These are phyloP conservation scores for Ligustrum vulgare DNA, from an alignment of 257 asterid species.

Conservation along the genomic window DNA sequence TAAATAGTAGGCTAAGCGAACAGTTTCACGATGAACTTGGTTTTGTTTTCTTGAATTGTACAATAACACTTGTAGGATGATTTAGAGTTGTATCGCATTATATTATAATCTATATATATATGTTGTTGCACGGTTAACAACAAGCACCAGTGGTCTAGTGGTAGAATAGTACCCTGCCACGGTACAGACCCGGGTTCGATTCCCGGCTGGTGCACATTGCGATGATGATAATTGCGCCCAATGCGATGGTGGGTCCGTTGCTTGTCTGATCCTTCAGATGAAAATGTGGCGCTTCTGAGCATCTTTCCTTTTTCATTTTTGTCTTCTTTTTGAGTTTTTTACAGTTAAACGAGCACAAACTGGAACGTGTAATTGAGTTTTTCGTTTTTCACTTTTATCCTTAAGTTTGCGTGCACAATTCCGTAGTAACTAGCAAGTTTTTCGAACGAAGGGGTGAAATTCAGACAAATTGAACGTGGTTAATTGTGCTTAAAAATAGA, in stretches of 20 bases:
- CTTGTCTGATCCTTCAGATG: conserved; percentile 8
- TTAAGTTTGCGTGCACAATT: too few species aligned
- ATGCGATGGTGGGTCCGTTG: conserved; percentile 27
- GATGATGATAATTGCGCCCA: conserved; percentile 14
- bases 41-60: too few species aligned
- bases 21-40: too few species aligned
- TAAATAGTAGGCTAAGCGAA: neutral
- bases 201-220: conserved; percentile 72
- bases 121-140: neutral
- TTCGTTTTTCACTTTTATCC: neutral
- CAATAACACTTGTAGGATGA: neutral
- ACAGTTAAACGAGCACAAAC: neutral
- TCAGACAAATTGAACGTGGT: neutral
- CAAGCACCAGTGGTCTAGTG: conserved; percentile 23
- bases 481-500: neutral
- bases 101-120: too few species aligned
- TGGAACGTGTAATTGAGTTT: neutral
- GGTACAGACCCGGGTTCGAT: conserved; percentile 82
- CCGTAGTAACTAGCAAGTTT: too few species aligned
- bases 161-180: conserved; percentile 75
- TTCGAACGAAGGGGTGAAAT: too few species aligned
- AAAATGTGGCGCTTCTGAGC: conserved; percentile 29
- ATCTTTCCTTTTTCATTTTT: neutral
- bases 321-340: neutral
- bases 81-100: too few species aligned